phyloP scores from a whole-genome alignment of 2,329 filamentous ascomycete genomes.

The Harringtonia aguacate region DNA sequence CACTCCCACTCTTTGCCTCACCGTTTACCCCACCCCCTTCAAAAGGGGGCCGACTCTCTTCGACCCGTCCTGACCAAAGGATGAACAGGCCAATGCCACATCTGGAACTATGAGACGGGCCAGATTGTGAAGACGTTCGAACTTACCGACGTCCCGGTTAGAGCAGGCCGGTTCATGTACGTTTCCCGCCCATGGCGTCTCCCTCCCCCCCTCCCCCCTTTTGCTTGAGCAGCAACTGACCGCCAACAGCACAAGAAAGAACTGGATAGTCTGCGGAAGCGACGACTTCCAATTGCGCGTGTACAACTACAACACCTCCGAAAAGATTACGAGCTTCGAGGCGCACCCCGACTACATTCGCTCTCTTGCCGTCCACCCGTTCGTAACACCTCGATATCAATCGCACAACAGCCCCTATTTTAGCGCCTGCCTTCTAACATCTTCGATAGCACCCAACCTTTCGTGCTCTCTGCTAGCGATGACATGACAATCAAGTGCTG shows the following conservation, averaged over 20 bases:
- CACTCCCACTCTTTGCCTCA: not conserved
- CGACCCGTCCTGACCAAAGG: not conserved
- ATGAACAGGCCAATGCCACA: constrained; percentile 82
- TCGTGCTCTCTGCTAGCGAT: constrained; percentile 91
- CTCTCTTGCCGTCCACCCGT: constrained; percentile 85
- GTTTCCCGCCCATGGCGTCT: not conserved
- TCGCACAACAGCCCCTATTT: not conserved
- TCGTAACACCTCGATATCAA: not conserved
- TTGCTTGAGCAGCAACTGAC: not conserved
- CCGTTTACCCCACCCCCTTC: not conserved
- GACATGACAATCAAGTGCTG: constrained; percentile 98
- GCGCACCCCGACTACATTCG: constrained; percentile 98
- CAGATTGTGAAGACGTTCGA: constrained; percentile 98
- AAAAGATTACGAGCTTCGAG: constrained; percentile 96
- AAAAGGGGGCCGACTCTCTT: too few species aligned
- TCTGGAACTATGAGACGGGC: constrained; percentile 97
- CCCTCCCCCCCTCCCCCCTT: not conserved
- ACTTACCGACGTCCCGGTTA: constrained; percentile 93
- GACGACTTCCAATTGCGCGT: constrained; percentile 62
- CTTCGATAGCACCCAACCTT: constrained; percentile 58
- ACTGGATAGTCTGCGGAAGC: constrained; percentile 95
- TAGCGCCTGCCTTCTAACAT: constrained; percentile 1
- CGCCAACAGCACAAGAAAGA: constrained; percentile 62
- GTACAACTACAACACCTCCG: constrained; percentile 91
- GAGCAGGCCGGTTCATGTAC: constrained; percentile 81